Conservation (phyloP, 495 filamentous ascomycete species). For the Penicillium mononematosum region DNA sequence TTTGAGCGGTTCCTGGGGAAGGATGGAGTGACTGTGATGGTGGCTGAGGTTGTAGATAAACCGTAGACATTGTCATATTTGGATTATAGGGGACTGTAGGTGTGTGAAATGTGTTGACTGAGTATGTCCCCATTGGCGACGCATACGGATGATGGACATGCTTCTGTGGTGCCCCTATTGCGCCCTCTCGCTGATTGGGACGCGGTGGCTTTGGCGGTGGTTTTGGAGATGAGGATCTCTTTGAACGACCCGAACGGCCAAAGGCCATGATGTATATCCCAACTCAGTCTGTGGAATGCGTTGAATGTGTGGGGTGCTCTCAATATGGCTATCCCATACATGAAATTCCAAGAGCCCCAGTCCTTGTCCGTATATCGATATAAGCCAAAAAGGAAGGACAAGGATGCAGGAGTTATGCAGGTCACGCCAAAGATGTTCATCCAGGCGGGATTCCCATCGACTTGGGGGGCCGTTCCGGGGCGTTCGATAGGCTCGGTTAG, state of each 20-base stretch:
- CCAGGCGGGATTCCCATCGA: background rate
- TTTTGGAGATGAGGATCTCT: conserved; percentile 1
- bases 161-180: background rate
- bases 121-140: background rate
- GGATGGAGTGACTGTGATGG: background rate
- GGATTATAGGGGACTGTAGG: conserved; percentile 2
- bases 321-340: background rate
- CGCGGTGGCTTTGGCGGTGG: conserved; percentile 11
- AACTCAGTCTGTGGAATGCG: background rate
- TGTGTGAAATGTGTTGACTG: conserved; percentile 3
- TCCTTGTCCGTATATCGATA: background rate
- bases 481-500: background rate
- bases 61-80: conserved; percentile 5
- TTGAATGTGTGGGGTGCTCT: background rate
- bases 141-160: background rate
- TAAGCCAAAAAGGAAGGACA: background rate
- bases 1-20: background rate
- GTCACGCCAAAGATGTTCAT: background rate
- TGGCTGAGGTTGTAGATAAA: conserved; percentile 4
- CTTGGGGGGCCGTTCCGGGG: background rate
- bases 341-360: background rate
- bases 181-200: background rate
- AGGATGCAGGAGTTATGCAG: conserved; percentile 9
- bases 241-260: conserved; percentile 1
- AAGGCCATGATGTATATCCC: conserved; percentile 1